phyloP scores from a whole-genome alignment of 1,139 yeast genomes.

The Zygosaccharomyces pseudobailii region DNA sequence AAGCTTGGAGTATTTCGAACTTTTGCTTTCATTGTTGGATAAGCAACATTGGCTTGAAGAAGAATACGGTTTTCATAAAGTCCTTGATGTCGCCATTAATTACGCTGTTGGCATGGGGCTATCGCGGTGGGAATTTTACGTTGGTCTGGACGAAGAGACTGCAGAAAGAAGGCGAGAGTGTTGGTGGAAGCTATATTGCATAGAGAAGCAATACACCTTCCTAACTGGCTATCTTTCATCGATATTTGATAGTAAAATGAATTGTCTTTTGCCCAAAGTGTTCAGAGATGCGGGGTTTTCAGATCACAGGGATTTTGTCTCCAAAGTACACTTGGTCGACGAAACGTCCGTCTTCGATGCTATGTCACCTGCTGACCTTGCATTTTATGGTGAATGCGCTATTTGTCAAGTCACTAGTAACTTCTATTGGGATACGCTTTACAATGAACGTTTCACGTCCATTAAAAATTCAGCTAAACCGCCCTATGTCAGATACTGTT shows the following conservation, averaged over 20 bases:
- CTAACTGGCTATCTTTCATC: constrained; percentile 22
- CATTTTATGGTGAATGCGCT: constrained; percentile 23
- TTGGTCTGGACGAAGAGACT: constrained; percentile 30
- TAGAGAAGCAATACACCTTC: constrained; percentile 17
- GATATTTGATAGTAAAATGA: constrained; percentile 23
- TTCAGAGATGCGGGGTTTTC: constrained; percentile 27
- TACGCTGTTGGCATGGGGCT: constrained; percentile 28
- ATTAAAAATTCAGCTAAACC: constrained; percentile 27
- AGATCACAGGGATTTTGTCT: constrained; percentile 22
- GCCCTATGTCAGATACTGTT: constrained; percentile 13
- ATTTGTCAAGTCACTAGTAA: constrained; percentile 16
- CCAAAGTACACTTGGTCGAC: constrained; percentile 14
- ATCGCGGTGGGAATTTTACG: constrained; percentile 33
- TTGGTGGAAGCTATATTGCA: constrained; percentile 31
- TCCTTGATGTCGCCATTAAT: constrained; percentile 21
- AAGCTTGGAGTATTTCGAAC: constrained; percentile 27
- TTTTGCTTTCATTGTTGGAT: constrained; percentile 21
- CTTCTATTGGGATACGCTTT: constrained; percentile 22
- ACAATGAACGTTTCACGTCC: constrained; percentile 26
- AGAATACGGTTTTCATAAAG: constrained; percentile 22
- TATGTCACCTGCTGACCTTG: constrained; percentile 14
- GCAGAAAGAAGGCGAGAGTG: constrained; percentile 30
- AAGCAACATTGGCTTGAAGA: constrained; percentile 24
- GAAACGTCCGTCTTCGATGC: constrained; percentile 13
- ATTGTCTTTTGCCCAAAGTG: constrained; percentile 25